Conservation (phyloP, 225 moss, liverwort and hornwort species). For the Sphagnum tenellum region DNA sequence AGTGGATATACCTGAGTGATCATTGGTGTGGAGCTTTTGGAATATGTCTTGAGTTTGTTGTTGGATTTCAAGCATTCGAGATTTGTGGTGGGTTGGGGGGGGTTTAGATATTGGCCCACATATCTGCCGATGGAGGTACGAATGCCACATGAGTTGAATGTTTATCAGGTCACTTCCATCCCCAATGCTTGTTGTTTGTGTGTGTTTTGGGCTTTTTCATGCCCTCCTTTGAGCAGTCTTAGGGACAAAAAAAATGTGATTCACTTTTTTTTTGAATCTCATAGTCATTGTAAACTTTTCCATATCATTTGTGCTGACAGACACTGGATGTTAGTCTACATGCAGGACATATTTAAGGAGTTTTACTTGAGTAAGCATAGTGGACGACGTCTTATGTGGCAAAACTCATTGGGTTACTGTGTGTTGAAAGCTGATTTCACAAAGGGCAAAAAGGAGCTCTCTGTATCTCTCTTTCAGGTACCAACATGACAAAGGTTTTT, state of each 20-base stretch:
- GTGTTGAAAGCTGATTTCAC: slow-evolving; percentile 42
- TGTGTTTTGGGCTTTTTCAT: too few relatives aligned
- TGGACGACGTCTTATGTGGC: slow-evolving; percentile 56
- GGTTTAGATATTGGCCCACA: slow-evolving; percentile 90
- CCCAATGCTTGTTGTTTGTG: not conserved
- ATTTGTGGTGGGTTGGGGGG: not conserved
- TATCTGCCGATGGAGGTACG: slow-evolving; percentile 98
- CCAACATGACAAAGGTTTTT: not conserved
- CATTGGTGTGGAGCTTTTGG: not conserved
- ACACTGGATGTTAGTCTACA: too few relatives aligned
- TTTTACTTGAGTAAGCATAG: slow-evolving; percentile 56
- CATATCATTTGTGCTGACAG: too few relatives aligned
- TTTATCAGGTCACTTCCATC: slow-evolving; percentile 53
- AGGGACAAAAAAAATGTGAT: too few relatives aligned
- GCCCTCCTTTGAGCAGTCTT: too few relatives aligned
- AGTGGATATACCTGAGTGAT: not conserved
- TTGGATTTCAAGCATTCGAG: not conserved
- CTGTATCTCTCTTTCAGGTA: slow-evolving; percentile 53
- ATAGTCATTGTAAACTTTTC: too few relatives aligned
- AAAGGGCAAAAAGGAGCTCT: slow-evolving; percentile 46
- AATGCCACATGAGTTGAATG: slow-evolving; percentile 94
- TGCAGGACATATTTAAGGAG: slow-evolving; percentile 53
- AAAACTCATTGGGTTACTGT: slow-evolving; percentile 50
- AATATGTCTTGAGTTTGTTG: not conserved
- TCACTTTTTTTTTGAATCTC: too few relatives aligned